phyloP scores from a whole-genome alignment of 306 rosid species.

The Casuarina glauca region DNA sequence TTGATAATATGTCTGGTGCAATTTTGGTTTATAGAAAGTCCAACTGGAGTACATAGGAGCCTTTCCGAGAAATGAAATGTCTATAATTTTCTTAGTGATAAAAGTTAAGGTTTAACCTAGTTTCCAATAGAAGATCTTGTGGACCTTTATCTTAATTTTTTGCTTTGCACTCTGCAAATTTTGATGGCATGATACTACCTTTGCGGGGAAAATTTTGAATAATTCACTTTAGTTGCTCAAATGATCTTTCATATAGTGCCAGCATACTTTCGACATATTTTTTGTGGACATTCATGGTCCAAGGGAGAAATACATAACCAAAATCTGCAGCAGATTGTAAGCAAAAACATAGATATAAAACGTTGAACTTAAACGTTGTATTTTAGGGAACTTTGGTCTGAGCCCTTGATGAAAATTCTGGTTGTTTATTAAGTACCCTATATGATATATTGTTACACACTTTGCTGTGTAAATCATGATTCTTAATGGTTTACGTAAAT shows the following conservation, averaged over 20 bases:
- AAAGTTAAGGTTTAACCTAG: not conserved
- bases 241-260: not conserved
- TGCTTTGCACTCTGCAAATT: not conserved
- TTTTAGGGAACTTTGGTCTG: not conserved
- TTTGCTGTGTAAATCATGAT: constrained; percentile 11
- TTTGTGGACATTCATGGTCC: not conserved
- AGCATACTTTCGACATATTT: not conserved
- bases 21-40: not conserved
- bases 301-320: not conserved
- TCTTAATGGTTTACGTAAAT: not conserved
- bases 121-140: not conserved
- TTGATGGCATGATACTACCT: not conserved
- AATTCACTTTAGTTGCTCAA: not conserved
- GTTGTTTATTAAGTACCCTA: constrained; percentile 6
- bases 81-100: not conserved
- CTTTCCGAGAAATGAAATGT: not conserved
- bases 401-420: constrained; percentile 19
- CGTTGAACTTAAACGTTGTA: constrained; percentile 11
- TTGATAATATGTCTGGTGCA: not conserved
- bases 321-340: not conserved
- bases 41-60: not conserved
- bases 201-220: not conserved
- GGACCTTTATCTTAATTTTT: not conserved
- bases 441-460: constrained; percentile 15
- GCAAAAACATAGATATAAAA: not conserved